These are phyloP conservation scores for Conoideocrella luteorostrata DNA, from an alignment of 2,329 filamentous ascomycete species.

Conservation along the genomic window DNA sequence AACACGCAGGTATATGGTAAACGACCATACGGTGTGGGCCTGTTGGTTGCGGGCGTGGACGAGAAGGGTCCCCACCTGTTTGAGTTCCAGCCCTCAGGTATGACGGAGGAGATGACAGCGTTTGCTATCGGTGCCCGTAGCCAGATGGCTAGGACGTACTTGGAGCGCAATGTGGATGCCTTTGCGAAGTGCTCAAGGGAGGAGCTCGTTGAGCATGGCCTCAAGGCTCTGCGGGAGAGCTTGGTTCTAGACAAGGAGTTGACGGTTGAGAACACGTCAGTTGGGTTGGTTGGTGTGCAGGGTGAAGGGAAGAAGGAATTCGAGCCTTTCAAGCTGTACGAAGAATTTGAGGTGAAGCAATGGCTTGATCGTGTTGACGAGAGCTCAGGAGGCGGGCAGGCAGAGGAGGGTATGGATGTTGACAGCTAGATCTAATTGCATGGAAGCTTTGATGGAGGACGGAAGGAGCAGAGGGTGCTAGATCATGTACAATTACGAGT, in stretches of 20 bases:
- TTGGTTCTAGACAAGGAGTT: conserved; percentile 95
- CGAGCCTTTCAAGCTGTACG: conserved; percentile 84
- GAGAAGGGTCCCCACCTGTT: conserved; percentile 92
- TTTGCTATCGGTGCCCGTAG: conserved; percentile 93
- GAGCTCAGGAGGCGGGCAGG: conserved; percentile 34
- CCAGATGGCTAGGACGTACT: conserved; percentile 96
- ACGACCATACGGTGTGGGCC: conserved; percentile 89
- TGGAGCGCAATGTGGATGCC: conserved; percentile 83
- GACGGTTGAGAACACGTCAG: conserved; percentile 92
- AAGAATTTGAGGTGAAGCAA: conserved; percentile 77
- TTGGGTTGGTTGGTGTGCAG: conserved; percentile 69
- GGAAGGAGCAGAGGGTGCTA: conserved; percentile 14
- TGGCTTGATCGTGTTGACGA: conserved; percentile 74
- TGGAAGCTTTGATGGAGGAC: not conserved
- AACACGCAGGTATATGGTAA: conserved; percentile 98
- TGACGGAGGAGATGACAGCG: conserved; percentile 95
- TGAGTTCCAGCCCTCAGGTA: conserved; percentile 93
- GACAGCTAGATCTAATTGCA: conserved; percentile 24
- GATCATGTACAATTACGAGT: conserved; percentile 29
- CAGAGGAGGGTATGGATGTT: conserved; percentile 32
- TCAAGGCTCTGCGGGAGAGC: conserved; percentile 89
- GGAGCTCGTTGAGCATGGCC: conserved; percentile 83
- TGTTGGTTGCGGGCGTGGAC: conserved; percentile 89
- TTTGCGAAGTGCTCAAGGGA: conserved; percentile 74
- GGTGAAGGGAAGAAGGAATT: conserved; percentile 45